These are phyloP conservation scores for Salix brachista DNA, from an alignment of 345 rosid genomes.

Conservation along the genomic window DNA sequence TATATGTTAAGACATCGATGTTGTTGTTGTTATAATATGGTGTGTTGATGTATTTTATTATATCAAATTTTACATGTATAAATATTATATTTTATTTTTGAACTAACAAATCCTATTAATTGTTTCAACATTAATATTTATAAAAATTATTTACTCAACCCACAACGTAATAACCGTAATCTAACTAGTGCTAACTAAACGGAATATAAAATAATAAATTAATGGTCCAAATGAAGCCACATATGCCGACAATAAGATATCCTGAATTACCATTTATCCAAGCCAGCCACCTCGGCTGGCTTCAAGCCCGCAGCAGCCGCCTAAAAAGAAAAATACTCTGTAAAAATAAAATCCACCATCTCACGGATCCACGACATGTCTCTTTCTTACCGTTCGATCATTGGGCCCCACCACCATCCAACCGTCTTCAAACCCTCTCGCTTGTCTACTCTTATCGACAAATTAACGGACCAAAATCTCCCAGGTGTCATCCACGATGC, in stretches of 20 bases:
- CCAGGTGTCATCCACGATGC: conserved; percentile 50
- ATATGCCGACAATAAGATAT: conserved; percentile 8
- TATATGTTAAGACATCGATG: no score
- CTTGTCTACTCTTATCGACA: conserved; percentile 47
- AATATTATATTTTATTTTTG: no score
- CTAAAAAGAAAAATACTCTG: conserved; percentile 10
- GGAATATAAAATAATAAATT: neutral
- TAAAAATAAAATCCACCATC: neutral
- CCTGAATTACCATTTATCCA: conserved; percentile 1
- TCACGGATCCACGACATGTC: conserved; percentile 18
- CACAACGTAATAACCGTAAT: no score
- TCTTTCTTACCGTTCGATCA: neutral
- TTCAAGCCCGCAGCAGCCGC: conserved; percentile 31
- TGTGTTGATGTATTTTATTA: no score
- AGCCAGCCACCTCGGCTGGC: conserved; percentile 7
- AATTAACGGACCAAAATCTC: conserved; percentile 34
- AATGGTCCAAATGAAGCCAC: conserved; percentile 10
- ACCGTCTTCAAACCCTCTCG: conserved; percentile 21
- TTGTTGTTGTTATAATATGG: no score
- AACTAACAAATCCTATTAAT: no score
- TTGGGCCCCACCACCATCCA: conserved; percentile 24
- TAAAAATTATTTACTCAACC: no score
- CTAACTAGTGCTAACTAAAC: no score
- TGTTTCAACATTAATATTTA: no score
- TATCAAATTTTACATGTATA: no score